These are phyloP conservation scores for Hanseniaspora meyeri DNA, from an alignment of 805 yeast species.

Conservation along the genomic window DNA sequence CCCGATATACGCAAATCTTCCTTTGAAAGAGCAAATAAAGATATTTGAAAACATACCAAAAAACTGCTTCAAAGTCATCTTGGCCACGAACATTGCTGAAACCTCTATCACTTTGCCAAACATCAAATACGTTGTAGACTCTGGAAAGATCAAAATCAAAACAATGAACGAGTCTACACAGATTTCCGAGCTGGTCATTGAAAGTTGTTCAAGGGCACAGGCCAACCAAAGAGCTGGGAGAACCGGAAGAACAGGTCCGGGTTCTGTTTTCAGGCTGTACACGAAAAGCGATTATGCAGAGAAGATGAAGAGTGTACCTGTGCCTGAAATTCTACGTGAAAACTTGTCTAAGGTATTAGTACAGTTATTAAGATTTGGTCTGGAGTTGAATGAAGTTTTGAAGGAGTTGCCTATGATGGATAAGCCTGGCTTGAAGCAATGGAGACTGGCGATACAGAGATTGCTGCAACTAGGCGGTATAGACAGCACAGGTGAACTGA, in stretches of 20 bases:
- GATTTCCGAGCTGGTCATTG: constrained; percentile 74
- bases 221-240: constrained; percentile 96
- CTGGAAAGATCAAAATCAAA: constrained; percentile 89
- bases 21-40: constrained; percentile 65
- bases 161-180: constrained; percentile 78
- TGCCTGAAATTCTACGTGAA: constrained; percentile 85
- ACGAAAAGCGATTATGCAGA: constrained; percentile 59
- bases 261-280: constrained; percentile 80
- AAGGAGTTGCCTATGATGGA: constrained; percentile 83
- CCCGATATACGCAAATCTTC: constrained; percentile 85
- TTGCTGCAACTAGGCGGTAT: constrained; percentile 82
- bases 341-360: constrained; percentile 68
- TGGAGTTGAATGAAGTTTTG: constrained; percentile 44
- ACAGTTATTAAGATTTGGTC: constrained; percentile 68
- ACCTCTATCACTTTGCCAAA: constrained; percentile 94
- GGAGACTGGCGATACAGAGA: constrained; percentile 65
- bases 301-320: constrained; percentile 67
- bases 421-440: constrained; percentile 62
- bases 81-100: constrained; percentile 95
- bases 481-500: constrained; percentile 64
- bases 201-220: constrained; percentile 86
- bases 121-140: constrained; percentile 85
- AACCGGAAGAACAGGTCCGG: constrained; percentile 97
- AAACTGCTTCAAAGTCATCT: constrained; percentile 67
- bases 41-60: constrained; percentile 84